These are phyloP conservation scores for Cicer pinnatifidum DNA, from an alignment of 306 rosid species.

Conservation along the genomic window DNA sequence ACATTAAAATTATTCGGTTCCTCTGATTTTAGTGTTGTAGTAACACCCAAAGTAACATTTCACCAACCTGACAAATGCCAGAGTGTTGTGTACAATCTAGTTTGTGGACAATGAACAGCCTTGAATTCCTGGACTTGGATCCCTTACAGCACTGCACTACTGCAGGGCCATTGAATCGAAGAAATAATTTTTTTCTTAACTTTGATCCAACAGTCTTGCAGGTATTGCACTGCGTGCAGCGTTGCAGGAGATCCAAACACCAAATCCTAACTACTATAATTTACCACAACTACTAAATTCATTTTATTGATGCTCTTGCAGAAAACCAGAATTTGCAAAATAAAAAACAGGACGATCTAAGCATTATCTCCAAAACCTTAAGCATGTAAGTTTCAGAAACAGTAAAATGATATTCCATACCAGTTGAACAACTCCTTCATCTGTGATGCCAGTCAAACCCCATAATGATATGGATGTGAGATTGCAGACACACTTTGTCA, in stretches of 20 bases:
- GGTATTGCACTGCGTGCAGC: too few species aligned
- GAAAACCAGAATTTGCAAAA: too few species aligned
- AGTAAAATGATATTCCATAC: slow-evolving; percentile 49
- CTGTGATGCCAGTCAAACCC: slow-evolving; percentile 95
- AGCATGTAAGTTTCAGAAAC: too few species aligned
- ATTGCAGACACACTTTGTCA: slow-evolving; percentile 69
- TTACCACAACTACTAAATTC: too few species aligned
- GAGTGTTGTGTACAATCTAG: not conserved
- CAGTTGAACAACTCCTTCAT: slow-evolving; percentile 83
- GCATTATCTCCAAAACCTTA: too few species aligned
- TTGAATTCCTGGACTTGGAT: not conserved
- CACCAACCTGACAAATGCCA: slow-evolving; percentile 19
- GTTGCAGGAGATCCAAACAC: too few species aligned
- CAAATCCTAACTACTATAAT: too few species aligned
- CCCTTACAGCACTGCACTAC: not conserved
- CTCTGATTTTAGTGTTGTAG: not conserved
- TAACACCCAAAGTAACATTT: slow-evolving; percentile 17
- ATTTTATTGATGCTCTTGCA: too few species aligned
- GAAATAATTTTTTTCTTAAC: not conserved
- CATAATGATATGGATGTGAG: slow-evolving; percentile 84
- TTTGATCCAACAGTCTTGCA: too few species aligned
- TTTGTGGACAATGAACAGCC: not conserved
- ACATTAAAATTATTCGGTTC: slow-evolving; percentile 2
- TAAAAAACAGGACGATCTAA: too few species aligned
- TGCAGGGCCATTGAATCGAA: not conserved